Base-by-base conservation (phyloP, 163 green algal species). In the Scenedesmus sp. region DNA sequence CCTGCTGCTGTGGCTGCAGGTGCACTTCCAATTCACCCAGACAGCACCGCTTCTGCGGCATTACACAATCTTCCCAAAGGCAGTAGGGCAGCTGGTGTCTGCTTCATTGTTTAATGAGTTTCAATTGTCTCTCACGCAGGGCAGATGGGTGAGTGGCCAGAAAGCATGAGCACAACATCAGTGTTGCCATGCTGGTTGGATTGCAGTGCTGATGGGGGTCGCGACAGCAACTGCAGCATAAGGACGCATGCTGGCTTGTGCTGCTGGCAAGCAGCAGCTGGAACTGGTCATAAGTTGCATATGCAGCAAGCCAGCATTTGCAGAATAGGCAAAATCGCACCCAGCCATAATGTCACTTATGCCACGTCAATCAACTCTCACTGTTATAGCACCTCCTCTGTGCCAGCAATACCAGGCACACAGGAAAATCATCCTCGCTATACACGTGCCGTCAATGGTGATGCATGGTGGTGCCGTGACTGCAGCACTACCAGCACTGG, bases 111-210 rank as follows among this genome's bases (percentile, higher is more conserved):
- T 96, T 66, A 13, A 86, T n/a, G 82, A 94, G 26, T 23, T 96
- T n/a, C 88, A 97, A 70, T 86, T 97, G 76, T 90, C 91, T 0
- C 90, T 97, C 16, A 95, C 94, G 4, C 93, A 92, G 34, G 95
- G 95, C 7, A 90, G 93, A 92, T 96, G 94, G 95, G 95, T 96
- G 67, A 88, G 92, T 52, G 23, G 12, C 20, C 26, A 84, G 52
- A 7, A 5, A 52, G 67, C 62, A 73, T 2, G 18, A 20, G 46
- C 59, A 13, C 79, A 2, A 23, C 56, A 13, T 13, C 66, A 76
- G 70, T 12, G 16, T 74, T 26, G 12, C 55, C 26, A 13, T 60
- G 26, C 7, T 3, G 3, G 73, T 18, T n/a, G 20, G 20, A 64
- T 77, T 79, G 6, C 20, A 20, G 2, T 85, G 54, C 81, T 12